Percentiles rank a stretch among this genome's conserved stretches.
Evolutionary conservation across 1,284 basidiomycete species (phyloP).

Genomic region (Bondarzewia mesenterica): DNA sequence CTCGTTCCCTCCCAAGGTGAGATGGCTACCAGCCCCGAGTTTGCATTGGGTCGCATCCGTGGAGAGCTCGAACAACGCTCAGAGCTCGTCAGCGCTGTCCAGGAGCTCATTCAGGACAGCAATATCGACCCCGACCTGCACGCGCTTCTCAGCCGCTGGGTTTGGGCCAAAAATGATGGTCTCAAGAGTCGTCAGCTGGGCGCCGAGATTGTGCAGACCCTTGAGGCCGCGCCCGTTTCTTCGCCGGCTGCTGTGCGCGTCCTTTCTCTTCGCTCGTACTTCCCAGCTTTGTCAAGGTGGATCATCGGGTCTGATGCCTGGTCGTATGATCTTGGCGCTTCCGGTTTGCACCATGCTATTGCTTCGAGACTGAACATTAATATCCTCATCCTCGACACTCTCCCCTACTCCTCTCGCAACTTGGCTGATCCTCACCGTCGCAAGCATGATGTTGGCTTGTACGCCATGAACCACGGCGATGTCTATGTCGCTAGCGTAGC

Average conservation of each 20-base stretch:
- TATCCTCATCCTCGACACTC: constrained; percentile 91
- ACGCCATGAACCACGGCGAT: constrained; percentile 98
- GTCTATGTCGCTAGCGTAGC: constrained; percentile 95
- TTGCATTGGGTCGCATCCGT: constrained; percentile 86
- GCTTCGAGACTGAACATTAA: constrained; percentile 90
- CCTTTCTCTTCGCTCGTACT: constrained; percentile 51
- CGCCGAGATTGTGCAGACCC: constrained; percentile 45
- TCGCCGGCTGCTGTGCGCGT: constrained; percentile 45
- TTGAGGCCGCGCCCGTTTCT: constrained; percentile 38
- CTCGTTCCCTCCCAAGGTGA: constrained; percentile 62
- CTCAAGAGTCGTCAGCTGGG: constrained; percentile 55
- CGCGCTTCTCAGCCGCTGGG: constrained; percentile 66
- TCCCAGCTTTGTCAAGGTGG: constrained; percentile 76
- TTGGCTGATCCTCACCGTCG: constrained; percentile 63
- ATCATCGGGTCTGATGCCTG: constrained; percentile 97
- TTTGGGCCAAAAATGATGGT: constrained; percentile 57
- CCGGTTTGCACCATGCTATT: constrained; percentile 91
- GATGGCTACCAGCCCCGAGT: constrained; percentile 84
- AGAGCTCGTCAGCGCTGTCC: constrained; percentile 55
- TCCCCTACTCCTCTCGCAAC: constrained; percentile 78
- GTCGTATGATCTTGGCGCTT: constrained; percentile 96
- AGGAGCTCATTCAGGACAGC: constrained; percentile 46
- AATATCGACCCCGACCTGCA: constrained; percentile 55
- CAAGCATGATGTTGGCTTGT: constrained; percentile 91
- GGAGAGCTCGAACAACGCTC: constrained; percentile 70